Evolutionary conservation across 2,329 filamentous ascomycete species (phyloP).

Genomic region (Geoglossum cookeanum): DNA sequence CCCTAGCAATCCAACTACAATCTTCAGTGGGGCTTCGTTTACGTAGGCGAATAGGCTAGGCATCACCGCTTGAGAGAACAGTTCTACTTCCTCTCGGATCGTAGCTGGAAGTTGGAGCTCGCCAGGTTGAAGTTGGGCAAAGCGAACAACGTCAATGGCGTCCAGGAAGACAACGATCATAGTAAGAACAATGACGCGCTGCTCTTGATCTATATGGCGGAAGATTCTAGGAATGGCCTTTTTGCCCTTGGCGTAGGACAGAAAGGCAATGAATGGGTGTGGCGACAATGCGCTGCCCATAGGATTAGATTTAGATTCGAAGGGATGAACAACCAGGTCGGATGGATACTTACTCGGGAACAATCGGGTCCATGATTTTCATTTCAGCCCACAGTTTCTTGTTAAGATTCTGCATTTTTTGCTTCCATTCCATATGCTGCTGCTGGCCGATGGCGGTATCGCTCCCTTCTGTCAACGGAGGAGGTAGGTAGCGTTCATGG

Average conservation of each 20-base stretch:
- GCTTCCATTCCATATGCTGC: slow-evolving; percentile 64
- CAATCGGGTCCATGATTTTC: slow-evolving; percentile 86
- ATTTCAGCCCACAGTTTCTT: slow-evolving; percentile 66
- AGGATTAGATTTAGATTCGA: not conserved
- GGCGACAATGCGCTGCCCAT: slow-evolving; percentile 42
- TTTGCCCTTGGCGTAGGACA: slow-evolving; percentile 90
- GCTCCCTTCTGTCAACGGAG: slow-evolving; percentile 40
- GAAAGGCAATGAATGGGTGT: slow-evolving; percentile 90
- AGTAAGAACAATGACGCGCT: slow-evolving; percentile 85
- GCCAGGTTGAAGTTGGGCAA: slow-evolving; percentile 54
- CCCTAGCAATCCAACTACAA: slow-evolving; percentile 76
- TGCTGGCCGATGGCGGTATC: slow-evolving; percentile 51
- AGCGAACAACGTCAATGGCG: slow-evolving; percentile 71
- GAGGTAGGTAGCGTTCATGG: slow-evolving; percentile 64
- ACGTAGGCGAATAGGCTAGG: slow-evolving; percentile 78
- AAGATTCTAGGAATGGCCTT: slow-evolving; percentile 90
- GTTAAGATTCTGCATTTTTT: slow-evolving; percentile 51
- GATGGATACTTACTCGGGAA: slow-evolving; percentile 23
- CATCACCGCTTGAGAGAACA: slow-evolving; percentile 78
- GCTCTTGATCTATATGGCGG: slow-evolving; percentile 77
- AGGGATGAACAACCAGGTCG: not conserved
- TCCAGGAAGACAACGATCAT: slow-evolving; percentile 93
- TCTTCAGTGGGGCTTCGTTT: slow-evolving; percentile 74
- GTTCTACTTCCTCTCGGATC: slow-evolving; percentile 78
- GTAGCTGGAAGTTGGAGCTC: slow-evolving; percentile 54